Conservation (phyloP, 2,329 filamentous ascomycete genomes). For the Cladosporium sp. region DNA sequence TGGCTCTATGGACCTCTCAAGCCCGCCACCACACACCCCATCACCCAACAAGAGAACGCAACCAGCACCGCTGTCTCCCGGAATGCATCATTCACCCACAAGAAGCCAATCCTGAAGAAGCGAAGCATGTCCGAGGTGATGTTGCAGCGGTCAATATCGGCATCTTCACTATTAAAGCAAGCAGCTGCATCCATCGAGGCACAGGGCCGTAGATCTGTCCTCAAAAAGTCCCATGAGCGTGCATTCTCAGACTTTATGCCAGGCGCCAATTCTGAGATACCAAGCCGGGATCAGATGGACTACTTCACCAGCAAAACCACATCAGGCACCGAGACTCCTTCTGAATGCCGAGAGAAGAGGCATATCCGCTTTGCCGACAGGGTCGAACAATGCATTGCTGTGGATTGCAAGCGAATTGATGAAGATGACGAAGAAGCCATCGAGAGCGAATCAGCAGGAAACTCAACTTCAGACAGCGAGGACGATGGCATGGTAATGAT, state of each 20-base stretch:
- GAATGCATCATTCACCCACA: conserved; percentile 69
- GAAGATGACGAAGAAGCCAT: conserved; percentile 54
- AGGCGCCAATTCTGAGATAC: conserved; percentile 60
- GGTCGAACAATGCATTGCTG: conserved; percentile 92
- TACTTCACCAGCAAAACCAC: conserved; percentile 63
- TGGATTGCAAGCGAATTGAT: conserved; percentile 81
- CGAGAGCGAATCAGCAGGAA: conserved; percentile 37
- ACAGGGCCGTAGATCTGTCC: conserved; percentile 68
- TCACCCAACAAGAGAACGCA: conserved; percentile 52
- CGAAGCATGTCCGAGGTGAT: conserved; percentile 94
- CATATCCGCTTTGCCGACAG: conserved; percentile 97
- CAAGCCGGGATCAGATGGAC: conserved; percentile 64
- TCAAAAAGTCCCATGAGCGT: conserved; percentile 76
- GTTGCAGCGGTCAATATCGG: conserved; percentile 83
- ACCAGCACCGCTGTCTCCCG: conserved; percentile 60
- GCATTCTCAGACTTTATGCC: conserved; percentile 67
- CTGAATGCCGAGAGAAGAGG: conserved; percentile 63
- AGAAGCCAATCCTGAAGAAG: conserved; percentile 96
- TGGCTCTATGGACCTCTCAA: conserved; percentile 96
- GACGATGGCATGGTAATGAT: conserved; percentile 82
- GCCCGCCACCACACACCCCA: conserved; percentile 62
- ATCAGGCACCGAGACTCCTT: conserved; percentile 69
- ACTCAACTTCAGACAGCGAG: conserved; percentile 48
- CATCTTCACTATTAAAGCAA: conserved; percentile 86
- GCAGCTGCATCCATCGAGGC: conserved; percentile 84